Evolutionary conservation across 768 basidiomycete genomes (phyloP).

Genomic region (Sistotremastrum suecicum): DNA sequence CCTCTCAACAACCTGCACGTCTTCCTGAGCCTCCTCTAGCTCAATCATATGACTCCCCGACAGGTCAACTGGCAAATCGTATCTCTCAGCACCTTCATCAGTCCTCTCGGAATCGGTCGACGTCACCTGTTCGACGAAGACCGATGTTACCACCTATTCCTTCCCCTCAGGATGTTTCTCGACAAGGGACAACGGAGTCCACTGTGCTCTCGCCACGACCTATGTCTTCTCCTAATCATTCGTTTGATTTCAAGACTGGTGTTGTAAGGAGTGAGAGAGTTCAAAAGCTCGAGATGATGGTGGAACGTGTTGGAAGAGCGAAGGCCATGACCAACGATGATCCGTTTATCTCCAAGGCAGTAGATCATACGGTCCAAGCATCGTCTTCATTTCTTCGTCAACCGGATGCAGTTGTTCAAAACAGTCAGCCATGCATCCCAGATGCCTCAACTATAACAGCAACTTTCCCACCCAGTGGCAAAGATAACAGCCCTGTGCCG

Average conservation of each 20-base stretch:
- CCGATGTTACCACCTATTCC: not conserved
- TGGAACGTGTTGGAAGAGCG: constrained; percentile 33
- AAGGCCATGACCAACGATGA: not conserved
- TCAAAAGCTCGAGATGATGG: constrained; percentile 58
- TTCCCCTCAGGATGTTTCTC: not conserved
- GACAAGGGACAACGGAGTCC: constrained; percentile 14
- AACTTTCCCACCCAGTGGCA: not conserved
- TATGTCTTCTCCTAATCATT: constrained; percentile 49
- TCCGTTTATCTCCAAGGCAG: too few species aligned
- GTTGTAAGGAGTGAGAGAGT: constrained; percentile 45
- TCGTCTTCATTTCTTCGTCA: too few species aligned
- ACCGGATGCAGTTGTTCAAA: too few species aligned
- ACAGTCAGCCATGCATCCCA: too few species aligned
- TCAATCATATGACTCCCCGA: constrained; percentile 15
- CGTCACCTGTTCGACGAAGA: constrained; percentile 28
- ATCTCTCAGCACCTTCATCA: constrained; percentile 44
- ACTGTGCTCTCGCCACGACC: constrained; percentile 54
- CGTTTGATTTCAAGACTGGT: constrained; percentile 27
- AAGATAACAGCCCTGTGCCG: not conserved
- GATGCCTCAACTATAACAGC: not conserved
- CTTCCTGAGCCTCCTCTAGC: constrained; percentile 11
- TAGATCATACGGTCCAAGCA: too few species aligned
- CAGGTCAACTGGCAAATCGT: constrained; percentile 44
- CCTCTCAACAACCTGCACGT: not conserved
- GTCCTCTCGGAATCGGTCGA: constrained; percentile 42